phyloP scores from a whole-genome alignment of 805 yeast species.

The Metschnikowia rubicola region DNA sequence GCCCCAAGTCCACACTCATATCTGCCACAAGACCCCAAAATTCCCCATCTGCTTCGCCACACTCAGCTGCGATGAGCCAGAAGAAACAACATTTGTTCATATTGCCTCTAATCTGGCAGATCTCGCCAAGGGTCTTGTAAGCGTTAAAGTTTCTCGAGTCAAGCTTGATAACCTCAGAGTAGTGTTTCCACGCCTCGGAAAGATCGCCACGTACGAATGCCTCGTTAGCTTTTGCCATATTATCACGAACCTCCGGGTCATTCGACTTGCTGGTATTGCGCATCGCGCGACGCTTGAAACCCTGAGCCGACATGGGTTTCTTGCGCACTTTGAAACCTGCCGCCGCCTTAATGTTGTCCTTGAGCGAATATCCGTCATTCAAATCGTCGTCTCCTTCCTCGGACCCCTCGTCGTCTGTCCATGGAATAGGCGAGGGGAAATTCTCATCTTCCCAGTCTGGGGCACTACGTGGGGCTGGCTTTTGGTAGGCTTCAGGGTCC shows the following conservation, averaged over 20 bases:
- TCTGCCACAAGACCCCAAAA: conserved; percentile 80
- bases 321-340: conserved; percentile 54
- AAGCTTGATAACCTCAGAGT: conserved; percentile 65
- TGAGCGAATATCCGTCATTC: conserved; percentile 46
- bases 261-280: conserved; percentile 39
- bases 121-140: conserved; percentile 84
- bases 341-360: conserved; percentile 66
- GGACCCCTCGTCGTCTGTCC: conserved; percentile 21
- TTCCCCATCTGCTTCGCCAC: conserved; percentile 69
- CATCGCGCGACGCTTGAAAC: conserved; percentile 37
- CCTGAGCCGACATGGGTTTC: conserved; percentile 31
- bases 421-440: conserved; percentile 18
- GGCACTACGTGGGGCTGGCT: neutral
- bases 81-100: conserved; percentile 71
- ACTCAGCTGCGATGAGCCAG: conserved; percentile 79
- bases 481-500: neutral
- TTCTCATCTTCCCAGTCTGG: conserved; percentile 7
- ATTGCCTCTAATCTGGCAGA: conserved; percentile 64
- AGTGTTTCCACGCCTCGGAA: conserved; percentile 56
- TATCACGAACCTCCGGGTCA: conserved; percentile 68
- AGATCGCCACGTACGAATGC: conserved; percentile 68
- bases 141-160: conserved; percentile 81
- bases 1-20: conserved; percentile 60
- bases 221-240: conserved; percentile 73
- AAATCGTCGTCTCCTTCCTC: conserved; percentile 34